These are phyloP conservation scores for Saccharomycopsis malanga DNA, from an alignment of 805 yeast genomes.

Conservation along the genomic window DNA sequence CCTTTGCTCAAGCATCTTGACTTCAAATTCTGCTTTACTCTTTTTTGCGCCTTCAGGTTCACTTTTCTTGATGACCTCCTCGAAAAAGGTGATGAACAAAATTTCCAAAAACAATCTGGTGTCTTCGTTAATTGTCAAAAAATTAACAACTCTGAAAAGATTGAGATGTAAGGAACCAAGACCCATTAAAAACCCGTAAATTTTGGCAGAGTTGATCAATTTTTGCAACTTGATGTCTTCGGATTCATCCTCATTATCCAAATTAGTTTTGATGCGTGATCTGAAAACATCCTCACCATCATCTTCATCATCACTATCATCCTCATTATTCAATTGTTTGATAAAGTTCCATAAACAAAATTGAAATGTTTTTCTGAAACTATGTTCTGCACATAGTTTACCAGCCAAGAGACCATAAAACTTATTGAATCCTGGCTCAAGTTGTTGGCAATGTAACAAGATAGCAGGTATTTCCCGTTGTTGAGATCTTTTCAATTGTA, in stretches of 20 bases:
- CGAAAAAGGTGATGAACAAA: conserved; percentile 59
- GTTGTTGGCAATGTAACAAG: conserved; percentile 74
- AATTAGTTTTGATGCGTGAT: conserved; percentile 22
- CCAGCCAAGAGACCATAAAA: conserved; percentile 77
- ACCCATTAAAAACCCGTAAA: conserved; percentile 70
- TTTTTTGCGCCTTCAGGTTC: conserved; percentile 28
- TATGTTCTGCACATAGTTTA: conserved; percentile 68
- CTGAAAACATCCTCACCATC: conserved; percentile 26
- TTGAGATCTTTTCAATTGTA: conserved; percentile 71
- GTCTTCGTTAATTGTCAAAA: conserved; percentile 57
- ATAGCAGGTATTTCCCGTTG: conserved; percentile 83
- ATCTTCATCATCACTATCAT: conserved; percentile 31
- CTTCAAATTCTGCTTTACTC: conserved; percentile 28
- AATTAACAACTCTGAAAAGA: conserved; percentile 63
- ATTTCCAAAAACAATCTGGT: conserved; percentile 66
- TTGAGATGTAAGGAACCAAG: conserved; percentile 72
- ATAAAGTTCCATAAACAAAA: conserved; percentile 84
- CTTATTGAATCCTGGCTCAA: conserved; percentile 82
- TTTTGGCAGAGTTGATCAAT: conserved; percentile 66
- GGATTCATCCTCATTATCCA: conserved; percentile 33
- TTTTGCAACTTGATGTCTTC: conserved; percentile 54
- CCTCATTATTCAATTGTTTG: conserved; percentile 51
- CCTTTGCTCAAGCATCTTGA: conserved; percentile 30
- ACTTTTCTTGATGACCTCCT: conserved; percentile 55
- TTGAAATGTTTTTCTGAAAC: conserved; percentile 76